A percentile compares a stretch with the other conserved stretches of the same genome.
These are phyloP conservation scores for Metschnikowia colocasiae DNA, from an alignment of 805 yeast genomes.

Conservation along the genomic window DNA sequence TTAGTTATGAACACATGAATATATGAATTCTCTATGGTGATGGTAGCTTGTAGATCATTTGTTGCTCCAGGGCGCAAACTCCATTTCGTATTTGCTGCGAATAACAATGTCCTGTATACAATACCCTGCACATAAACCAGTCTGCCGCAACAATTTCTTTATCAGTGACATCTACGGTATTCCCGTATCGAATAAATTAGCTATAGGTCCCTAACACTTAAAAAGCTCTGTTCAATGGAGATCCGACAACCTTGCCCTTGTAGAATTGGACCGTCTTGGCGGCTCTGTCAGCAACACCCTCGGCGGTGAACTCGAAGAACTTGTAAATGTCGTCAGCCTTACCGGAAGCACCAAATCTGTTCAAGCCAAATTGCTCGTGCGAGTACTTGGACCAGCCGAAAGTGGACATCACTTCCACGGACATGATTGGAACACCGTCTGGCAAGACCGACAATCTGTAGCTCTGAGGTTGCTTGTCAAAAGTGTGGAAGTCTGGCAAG, in stretches of 20 bases:
- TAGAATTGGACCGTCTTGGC: slow-evolving; percentile 73
- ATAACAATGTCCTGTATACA: too few species aligned
- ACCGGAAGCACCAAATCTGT: slow-evolving; percentile 97
- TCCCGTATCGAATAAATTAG: neutral
- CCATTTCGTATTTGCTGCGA: too few species aligned
- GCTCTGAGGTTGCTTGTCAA: slow-evolving; percentile 76
- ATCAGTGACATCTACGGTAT: too few species aligned
- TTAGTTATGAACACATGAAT: neutral
- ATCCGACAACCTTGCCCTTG: slow-evolving; percentile 66
- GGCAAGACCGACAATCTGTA: slow-evolving; percentile 88
- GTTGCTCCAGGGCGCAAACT: too few species aligned
- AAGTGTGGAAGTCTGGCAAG: slow-evolving; percentile 87
- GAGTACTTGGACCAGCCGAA: slow-evolving; percentile 93
- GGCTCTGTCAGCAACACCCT: slow-evolving; percentile 87
- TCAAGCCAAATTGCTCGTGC: slow-evolving; percentile 93
- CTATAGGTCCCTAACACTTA: slow-evolving; percentile 23
- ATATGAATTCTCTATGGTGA: too few species aligned
- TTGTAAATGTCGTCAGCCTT: slow-evolving; percentile 79
- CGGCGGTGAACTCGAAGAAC: slow-evolving; percentile 85
- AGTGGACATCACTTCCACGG: slow-evolving; percentile 90
- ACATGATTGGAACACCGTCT: slow-evolving; percentile 87
- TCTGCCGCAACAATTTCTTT: too few species aligned
- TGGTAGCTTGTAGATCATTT: too few species aligned
- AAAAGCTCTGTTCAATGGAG: slow-evolving; percentile 81
- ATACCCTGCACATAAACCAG: too few species aligned